phyloP scores from a whole-genome alignment of 371 early-diverging fungal species.

The Mortierella sp. region DNA sequence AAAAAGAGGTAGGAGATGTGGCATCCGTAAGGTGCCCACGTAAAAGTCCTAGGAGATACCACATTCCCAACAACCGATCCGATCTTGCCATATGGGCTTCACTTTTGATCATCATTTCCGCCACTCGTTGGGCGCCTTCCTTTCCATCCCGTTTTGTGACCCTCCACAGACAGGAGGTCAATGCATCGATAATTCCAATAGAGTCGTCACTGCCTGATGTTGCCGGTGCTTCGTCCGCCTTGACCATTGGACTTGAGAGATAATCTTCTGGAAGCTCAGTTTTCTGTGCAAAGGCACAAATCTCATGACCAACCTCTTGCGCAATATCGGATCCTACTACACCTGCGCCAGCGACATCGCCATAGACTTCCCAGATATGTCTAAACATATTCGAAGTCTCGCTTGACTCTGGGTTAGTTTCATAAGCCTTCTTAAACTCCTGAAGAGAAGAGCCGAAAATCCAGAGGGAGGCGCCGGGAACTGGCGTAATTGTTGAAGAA shows the following conservation, averaged over 20 bases:
- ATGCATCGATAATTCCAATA: slow-evolving; percentile 23
- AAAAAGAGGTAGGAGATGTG: slow-evolving; percentile 27
- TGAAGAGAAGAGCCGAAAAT: slow-evolving; percentile 45
- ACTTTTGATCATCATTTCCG: slow-evolving; percentile 30
- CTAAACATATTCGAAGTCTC: slow-evolving; percentile 33
- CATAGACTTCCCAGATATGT: slow-evolving; percentile 47
- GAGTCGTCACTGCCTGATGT: slow-evolving; percentile 4
- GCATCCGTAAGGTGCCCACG: slow-evolving; percentile 36
- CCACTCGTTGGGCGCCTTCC: slow-evolving; percentile 38
- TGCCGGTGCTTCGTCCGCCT: no score
- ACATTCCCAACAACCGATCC: slow-evolving; percentile 34
- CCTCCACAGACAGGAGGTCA: slow-evolving; percentile 40
- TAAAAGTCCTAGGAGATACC: slow-evolving; percentile 40
- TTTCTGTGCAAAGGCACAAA: slow-evolving; percentile 30
- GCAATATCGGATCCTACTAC: slow-evolving; percentile 46
- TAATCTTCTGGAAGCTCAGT: slow-evolving; percentile 36
- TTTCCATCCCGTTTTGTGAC: slow-evolving; percentile 34
- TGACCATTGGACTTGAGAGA: neutral
- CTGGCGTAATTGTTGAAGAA: slow-evolving; percentile 4
- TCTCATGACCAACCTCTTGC: slow-evolving; percentile 41
- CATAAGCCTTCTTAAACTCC: slow-evolving; percentile 48
- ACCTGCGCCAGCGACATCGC: slow-evolving; percentile 40
- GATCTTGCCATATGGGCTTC: slow-evolving; percentile 21
- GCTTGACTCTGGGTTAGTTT: slow-evolving; percentile 21
- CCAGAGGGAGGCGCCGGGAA: slow-evolving; percentile 49